Evolutionary conservation across 805 yeast genomes (phyloP), one percentile per base, ranked within the genome.

Genomic region (Candida sithepensis): DNA sequence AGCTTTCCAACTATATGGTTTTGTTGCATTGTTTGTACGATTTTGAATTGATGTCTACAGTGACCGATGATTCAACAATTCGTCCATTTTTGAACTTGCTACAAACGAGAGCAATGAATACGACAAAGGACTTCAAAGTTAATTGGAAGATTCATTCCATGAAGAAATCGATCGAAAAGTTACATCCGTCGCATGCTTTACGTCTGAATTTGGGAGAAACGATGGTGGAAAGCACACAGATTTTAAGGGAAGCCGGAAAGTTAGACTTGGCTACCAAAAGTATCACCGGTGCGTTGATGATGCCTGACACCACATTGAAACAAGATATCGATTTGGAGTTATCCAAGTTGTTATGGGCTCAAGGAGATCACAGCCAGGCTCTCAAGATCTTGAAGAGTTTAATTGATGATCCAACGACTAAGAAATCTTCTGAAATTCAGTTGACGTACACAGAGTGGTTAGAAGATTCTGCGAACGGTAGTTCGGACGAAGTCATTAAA

Each of bases 361-460:
- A 87, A 60, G 96, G 96, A 1, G 95, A 89, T 52, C 88, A 81
- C 50, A 78, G 90, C 21, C 84, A 89, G 55, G 98, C 98, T 0
- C 73, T 92, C 39, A 82, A 85, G 44, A 71, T 80, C 7, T 68
- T 88, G 33, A 74, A 75, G 8, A 72, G 74, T 14, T 64, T 79
- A 2, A 49, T 59, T 10, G 54, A 55, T n/a, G 33, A 48, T 13
- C 34, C 56, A 1, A 51, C 49, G 1, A 44, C 47, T 5, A 21
- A 45, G 3, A 50, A 51, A 16, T 56, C 67, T 1, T 49, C 56
- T 4, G 65, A 72, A 42, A 78, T 81, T n/a, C 85, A 87, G 45
- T 67, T 91, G 42, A 83, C 84, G 49, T 88, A 88, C 60, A 88
- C 97, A 0, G 80, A 82, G 52, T 94, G 98, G 98, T 70, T 90